Conservation (phyloP, 164 flowering plant species). For the Piper longum region DNA sequence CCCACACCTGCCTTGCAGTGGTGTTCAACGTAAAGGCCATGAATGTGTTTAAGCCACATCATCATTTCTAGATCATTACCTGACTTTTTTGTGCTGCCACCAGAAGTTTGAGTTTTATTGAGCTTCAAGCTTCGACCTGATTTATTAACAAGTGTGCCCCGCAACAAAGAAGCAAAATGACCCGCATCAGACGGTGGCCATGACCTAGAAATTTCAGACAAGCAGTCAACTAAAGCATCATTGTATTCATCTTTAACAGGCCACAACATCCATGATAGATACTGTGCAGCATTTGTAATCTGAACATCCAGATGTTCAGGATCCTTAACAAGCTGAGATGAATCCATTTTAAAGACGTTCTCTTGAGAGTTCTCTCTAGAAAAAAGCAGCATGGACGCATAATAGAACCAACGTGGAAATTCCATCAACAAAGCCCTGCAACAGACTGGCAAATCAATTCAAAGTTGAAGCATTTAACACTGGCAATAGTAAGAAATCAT, state of each 20-base stretch:
- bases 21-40: conserved; percentile 13
- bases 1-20: conserved; percentile 2
- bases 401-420: conserved; percentile 70
- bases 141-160: conserved; percentile 5
- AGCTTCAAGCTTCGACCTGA: conserved; percentile 19
- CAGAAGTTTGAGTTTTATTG: conserved; percentile 22
- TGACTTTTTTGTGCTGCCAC: conserved; percentile 2
- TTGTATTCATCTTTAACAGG: conserved; percentile 29
- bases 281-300: conserved; percentile 31
- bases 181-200: conserved; percentile 19
- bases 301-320: conserved; percentile 11
- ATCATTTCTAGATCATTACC: conserved; percentile 12
- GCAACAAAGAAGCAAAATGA: conserved; percentile 7
- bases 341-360: conserved; percentile 8
- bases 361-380: conserved; percentile 12
- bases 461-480: too few relatives aligned
- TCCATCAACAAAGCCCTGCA: conserved; percentile 61
- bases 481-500: too few relatives aligned
- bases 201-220: conserved; percentile 26
- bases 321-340: conserved; percentile 3
- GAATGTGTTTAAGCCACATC: conserved; percentile 38
- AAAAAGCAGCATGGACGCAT: conserved; percentile 45
- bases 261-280: conserved; percentile 51
- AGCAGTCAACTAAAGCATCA: conserved; percentile 22
- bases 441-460: too few relatives aligned